Evolutionary conservation across 108 stramenopile genomes (phyloP), one percentile per base, ranked within the genome.

Genomic region (Fragilaria crotonensis): DNA sequence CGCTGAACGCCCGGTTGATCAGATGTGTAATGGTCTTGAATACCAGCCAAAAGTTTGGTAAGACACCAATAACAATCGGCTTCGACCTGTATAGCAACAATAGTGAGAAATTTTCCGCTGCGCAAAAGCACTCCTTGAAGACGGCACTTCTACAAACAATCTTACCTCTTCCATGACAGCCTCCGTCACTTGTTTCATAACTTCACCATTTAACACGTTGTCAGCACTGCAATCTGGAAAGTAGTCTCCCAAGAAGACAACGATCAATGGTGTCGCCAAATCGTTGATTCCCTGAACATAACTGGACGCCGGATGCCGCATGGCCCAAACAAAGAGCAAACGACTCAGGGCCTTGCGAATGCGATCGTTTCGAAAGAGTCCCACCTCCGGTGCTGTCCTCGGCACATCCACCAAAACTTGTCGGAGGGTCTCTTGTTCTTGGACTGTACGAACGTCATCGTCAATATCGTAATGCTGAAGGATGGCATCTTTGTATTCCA

Each of bases 241-340:
- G 53, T 87, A 79, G 23, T 85, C 83, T 0, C 75, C 71, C 36
- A 96, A 68, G 70, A 97, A 96, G 2, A 97, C 96, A 5, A 80
- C 73, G 67, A 95, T 75, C 32, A 99, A 62, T 5, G 97, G 95
- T 25, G 95, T 93, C 4, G 96, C 85, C 58, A 99, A 63, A 70
- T 99, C 98, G 66, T 98, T 97, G 54, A 99, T 98, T 4, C 98
- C 97, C 67, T 97, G 97, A 20, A 99, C 98, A 64, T 99, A 99
- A 26, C 83, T 80, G 48, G 78, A 78, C 1, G 96, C 97, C 9
- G 98, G 98, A 77, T 94, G 89, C n/a, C 97, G 73, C 79, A 95
- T 84, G 54, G 96, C 95, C 95, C 95, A 99, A 54, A 97, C 83
- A 77, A 97, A 99, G 20, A 99, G 75, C 20, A 98, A 61, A 17